Base-by-base conservation (phyloP, 345 rosid species). In the Cochlearia excelsa region DNA sequence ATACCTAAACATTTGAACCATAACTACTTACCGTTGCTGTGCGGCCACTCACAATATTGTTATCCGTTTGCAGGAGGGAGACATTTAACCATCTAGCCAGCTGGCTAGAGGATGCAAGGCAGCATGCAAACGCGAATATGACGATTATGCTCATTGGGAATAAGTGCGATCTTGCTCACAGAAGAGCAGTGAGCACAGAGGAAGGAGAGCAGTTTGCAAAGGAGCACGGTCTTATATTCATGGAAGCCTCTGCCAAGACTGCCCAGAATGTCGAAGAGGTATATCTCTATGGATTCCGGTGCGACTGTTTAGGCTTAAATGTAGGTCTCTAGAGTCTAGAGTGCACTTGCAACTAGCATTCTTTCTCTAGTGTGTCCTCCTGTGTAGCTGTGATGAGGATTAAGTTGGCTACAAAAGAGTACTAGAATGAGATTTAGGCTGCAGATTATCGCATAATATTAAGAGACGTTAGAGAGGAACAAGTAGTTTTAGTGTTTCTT, bases 191-290 rank as follows among this genome's bases (percentile, higher is more conserved):
- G 35, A 83, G 86, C 72, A 85, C 89, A 0, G 97, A 87, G 81
- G 97, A 93, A 80, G 43, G 43, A 39, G 43, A 39, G n/a, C 43
- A 93, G 57, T 93, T 93, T 61, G 99, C 99, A 9, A 93, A 72
- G 78, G 99, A 93, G 74, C 84, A 93, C 66, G 97, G 99, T 8
- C 79, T 93, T 74, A 87, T 93, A 46, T 93, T 93, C 77, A 93
- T 90, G 96, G 99, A 93, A 64, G 99, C 97, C 59, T 93, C 99
- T 63, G 99, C 99, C 40, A 93, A 90, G 72, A 89, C 99, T 71
- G 95, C 99, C 66, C 95, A 81, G 75, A 93, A 93, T 72, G 99
- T 93, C 4, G 97, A 93, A 66, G 97, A 93, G 90, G 99, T 68
- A 57, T 44, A 52, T n/a, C 31, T 10, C 10, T 29, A 52, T 53